A percentile compares a stretch with the other conserved stretches of the same genome.
These are phyloP conservation scores for Populus pruinosa DNA, from an alignment of 345 rosid genomes.

Conservation along the genomic window DNA sequence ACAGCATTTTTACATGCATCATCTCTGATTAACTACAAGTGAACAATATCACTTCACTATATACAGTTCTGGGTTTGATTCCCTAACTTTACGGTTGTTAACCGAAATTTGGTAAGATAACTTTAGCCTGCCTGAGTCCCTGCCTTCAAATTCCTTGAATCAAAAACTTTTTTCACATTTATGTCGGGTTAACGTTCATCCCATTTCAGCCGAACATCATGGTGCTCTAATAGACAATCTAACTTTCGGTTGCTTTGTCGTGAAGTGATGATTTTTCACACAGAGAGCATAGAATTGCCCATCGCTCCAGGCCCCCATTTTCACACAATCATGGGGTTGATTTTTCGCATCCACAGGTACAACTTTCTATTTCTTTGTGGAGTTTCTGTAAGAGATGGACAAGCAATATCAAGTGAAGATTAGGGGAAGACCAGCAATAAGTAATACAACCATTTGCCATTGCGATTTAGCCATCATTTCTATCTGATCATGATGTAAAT, in stretches of 20 bases:
- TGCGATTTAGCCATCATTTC: background rate
- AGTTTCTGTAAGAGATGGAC: slow-evolving; percentile 49
- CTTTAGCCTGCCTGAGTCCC: slow-evolving; percentile 9
- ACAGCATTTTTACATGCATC: background rate
- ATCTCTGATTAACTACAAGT: background rate
- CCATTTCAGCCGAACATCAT: background rate
- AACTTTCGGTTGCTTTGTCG: background rate
- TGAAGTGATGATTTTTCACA: background rate
- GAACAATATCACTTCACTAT: slow-evolving; percentile 13
- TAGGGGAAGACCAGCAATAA: background rate
- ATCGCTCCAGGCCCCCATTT: background rate
- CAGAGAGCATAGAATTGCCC: background rate
- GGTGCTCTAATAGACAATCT: background rate
- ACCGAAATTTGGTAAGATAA: slow-evolving; percentile 17
- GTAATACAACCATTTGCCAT: background rate
- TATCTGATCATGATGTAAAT: background rate
- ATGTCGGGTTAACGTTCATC: background rate
- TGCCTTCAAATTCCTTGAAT: slow-evolving; percentile 16
- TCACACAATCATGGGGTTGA: slow-evolving; percentile 19
- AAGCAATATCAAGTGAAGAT: background rate
- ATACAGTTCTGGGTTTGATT: slow-evolving; percentile 25
- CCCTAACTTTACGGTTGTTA: background rate
- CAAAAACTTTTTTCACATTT: background rate
- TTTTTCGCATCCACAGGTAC: slow-evolving; percentile 75
- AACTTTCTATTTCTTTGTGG: slow-evolving; percentile 54